phyloP scores from a whole-genome alignment of 306 rosid genomes.

The Fragaria vesca region DNA sequence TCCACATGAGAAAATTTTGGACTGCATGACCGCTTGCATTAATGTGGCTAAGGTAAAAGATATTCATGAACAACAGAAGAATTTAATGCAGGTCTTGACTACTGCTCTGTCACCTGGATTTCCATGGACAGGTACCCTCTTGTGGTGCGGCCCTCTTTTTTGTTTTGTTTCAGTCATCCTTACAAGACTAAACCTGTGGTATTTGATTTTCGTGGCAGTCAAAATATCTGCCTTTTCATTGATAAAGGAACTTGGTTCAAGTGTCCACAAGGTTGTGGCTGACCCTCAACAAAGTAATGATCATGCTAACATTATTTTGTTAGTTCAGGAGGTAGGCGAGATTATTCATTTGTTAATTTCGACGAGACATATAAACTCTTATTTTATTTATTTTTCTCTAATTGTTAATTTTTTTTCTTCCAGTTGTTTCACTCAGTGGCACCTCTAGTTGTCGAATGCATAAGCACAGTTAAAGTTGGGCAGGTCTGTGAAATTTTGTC shows the following conservation, averaged over 20 bases:
- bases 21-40: conserved; percentile 80
- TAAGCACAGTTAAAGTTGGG: conserved; percentile 75
- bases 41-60: conserved; percentile 66
- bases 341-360: conserved; percentile 19
- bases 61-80: conserved; percentile 66
- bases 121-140: conserved; percentile 81
- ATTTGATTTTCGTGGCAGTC: conserved; percentile 47
- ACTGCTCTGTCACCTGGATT: conserved; percentile 55
- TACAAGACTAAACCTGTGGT: conserved; percentile 10
- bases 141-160: conserved; percentile 10
- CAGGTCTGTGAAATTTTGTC: conserved; percentile 53
- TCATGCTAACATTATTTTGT: conserved; percentile 42
- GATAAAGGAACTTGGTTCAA: conserved; percentile 75
- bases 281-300: conserved; percentile 38
- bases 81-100: conserved; percentile 49
- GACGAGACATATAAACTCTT: conserved; percentile 18
- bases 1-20: conserved; percentile 72
- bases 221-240: conserved; percentile 68
- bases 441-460: conserved; percentile 64
- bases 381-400: background rate
- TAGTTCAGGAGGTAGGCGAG: conserved; percentile 63
- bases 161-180: conserved; percentile 8
- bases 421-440: conserved; percentile 68
- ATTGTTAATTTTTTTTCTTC: conserved; percentile 24
- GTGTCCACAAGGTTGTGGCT: conserved; percentile 42